phyloP scores from a whole-genome alignment of 345 rosid species.

The Heritiera fomes region DNA sequence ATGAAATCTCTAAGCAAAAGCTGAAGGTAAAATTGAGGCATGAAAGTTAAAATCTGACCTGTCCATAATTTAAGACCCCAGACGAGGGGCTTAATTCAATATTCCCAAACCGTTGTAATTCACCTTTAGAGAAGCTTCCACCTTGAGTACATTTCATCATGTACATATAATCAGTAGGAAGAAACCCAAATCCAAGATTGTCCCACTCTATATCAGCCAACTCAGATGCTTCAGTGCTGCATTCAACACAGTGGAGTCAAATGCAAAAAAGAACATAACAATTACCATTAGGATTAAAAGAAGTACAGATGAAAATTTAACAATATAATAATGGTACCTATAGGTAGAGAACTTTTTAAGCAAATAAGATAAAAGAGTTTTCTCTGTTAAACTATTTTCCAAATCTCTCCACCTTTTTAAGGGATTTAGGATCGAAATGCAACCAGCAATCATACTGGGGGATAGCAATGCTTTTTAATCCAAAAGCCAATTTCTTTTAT shows the following conservation, averaged over 20 bases:
- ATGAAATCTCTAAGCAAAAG: not conserved
- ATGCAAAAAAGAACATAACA: not conserved
- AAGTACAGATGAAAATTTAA: constrained; percentile 1
- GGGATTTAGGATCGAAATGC: not conserved
- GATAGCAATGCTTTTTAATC: not conserved
- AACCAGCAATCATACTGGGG: not conserved
- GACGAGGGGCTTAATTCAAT: constrained; percentile 88
- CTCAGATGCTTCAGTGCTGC: constrained; percentile 45
- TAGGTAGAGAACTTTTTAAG: not conserved
- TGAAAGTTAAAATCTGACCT: constrained; percentile 44
- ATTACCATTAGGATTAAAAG: not conserved
- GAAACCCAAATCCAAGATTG: constrained; percentile 69
- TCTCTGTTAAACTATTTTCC: not conserved
- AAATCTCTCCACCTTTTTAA: not conserved
- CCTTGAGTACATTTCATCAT: constrained; percentile 59
- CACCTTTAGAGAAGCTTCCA: constrained; percentile 67
- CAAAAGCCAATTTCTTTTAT: not conserved
- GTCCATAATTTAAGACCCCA: constrained; percentile 91
- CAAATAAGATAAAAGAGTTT: not conserved
- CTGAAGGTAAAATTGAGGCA: not conserved
- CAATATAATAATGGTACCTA: constrained; percentile 6
- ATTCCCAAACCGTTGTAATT: constrained; percentile 77
- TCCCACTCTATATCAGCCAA: constrained; percentile 86
- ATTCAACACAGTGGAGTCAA: constrained; percentile 15
- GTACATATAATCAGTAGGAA: constrained; percentile 86